Conservation (phyloP, 108 stramenopile species). For the Cylindrotheca fusiformis region DNA sequence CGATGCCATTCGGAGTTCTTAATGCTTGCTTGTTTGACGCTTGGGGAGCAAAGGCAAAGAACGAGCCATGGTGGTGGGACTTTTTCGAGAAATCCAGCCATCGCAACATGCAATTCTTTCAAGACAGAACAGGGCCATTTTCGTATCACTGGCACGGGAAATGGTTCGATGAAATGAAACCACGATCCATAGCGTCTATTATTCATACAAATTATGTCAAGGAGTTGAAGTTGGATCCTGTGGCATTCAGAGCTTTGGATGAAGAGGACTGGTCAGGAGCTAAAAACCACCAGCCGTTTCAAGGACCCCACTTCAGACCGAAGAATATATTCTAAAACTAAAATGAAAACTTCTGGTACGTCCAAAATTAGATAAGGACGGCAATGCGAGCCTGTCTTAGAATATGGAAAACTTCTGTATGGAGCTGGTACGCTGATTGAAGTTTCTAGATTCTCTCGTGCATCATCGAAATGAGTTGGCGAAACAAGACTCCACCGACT, state of each 20-base stretch:
- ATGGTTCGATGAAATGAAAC: background rate
- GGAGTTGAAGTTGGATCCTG: background rate
- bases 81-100: background rate
- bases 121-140: background rate
- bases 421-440: too few relatives aligned
- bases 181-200: background rate
- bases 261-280: too few relatives aligned
- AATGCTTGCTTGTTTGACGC: constrained; percentile 6
- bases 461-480: too few relatives aligned
- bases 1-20: background rate
- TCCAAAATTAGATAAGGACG: too few relatives aligned
- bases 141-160: constrained; percentile 5
- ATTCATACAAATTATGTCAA: background rate
- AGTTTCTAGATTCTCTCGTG: too few relatives aligned
- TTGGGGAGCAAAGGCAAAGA: background rate
- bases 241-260: background rate
- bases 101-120: constrained; percentile 1
- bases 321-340: too few relatives aligned
- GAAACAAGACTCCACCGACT: too few relatives aligned
- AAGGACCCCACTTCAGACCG: too few relatives aligned
- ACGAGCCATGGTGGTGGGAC: background rate
- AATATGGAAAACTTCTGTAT: too few relatives aligned
- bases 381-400: too few relatives aligned
- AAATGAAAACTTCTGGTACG: too few relatives aligned
- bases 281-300: too few relatives aligned